Evolutionary conservation across 306 rosid genomes (phyloP), one percentile per base, ranked within the genome.

Genomic region (Casuarina cunninghamiana): DNA sequence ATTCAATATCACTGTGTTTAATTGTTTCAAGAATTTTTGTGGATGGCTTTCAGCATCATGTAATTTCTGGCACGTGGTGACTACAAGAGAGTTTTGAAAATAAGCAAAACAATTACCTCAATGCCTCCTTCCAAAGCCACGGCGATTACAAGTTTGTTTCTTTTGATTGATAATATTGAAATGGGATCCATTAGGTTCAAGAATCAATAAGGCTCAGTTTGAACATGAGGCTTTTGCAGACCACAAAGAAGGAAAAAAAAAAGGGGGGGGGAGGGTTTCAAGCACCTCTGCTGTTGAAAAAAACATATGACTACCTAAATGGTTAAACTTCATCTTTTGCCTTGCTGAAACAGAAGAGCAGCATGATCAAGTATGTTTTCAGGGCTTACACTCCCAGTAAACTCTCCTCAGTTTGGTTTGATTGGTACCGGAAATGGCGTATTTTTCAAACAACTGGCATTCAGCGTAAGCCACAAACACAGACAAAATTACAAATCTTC

Each of bases 271-370:
- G 8, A 48, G 51, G 51, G 12, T 48, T 48, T 48, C 11, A 3
- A 12, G 57, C 19, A 15, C 57, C 6, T 51, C n/a, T 51, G 15
- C 5, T 51, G 57, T 51, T 51, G 57, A 6, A 3, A 51, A 15
- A 3, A 15, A 3, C 4, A 51, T 51, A 10, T 51, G n/a, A 51
- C 61, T 54, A 54, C 32, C 61, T n/a, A 54, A 54, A 54, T n/a
- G 5, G 17, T 54, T 32, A 51, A 51, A 51, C 1, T 1, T 35
- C 67, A 60, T 61, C 68, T 16, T 55, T 55, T 55, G 62, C 43
- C 10, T 61, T 32, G 67, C 67, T 32, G 42, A 61, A 61, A 66
- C 71, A 66, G n/a, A 66, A 66, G 12, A 19, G 35, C 71, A 42
- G 50, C 42, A 35, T 3, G 12, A 62, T 3, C 19, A 62, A 5